phyloP scores from a whole-genome alignment of 495 filamentous ascomycete species.

The Penicillium canescens region DNA sequence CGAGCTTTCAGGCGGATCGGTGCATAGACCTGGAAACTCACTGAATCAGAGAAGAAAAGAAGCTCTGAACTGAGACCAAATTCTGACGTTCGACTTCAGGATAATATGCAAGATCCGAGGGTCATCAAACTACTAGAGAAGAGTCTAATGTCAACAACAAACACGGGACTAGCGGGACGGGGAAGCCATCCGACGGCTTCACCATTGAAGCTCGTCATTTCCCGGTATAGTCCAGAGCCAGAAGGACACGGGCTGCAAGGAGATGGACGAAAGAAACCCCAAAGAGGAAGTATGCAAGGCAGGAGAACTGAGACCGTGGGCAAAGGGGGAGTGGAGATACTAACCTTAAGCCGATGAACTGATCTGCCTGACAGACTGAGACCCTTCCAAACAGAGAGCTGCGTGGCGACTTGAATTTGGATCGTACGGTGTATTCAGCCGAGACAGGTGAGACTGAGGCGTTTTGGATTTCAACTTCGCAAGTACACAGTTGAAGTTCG shows the following conservation, averaged over 20 bases:
- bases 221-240: constrained; percentile 22
- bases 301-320: constrained; percentile 39
- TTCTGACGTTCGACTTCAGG: constrained; percentile 21
- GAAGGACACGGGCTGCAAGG: constrained; percentile 40
- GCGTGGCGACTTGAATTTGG: constrained; percentile 5
- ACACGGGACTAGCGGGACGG: constrained; percentile 25
- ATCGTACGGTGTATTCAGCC: constrained; percentile 31
- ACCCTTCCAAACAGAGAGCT: constrained; percentile 24
- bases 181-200: constrained; percentile 18
- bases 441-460: constrained; percentile 30
- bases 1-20: constrained; percentile 27
- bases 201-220: constrained; percentile 34
- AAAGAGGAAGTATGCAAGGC: constrained; percentile 45
- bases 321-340: constrained; percentile 22
- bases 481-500: background rate
- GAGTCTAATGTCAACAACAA: constrained; percentile 41
- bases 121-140: constrained; percentile 23
- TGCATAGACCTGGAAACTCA: constrained; percentile 38
- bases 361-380: constrained; percentile 10
- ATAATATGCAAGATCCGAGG: constrained; percentile 38
- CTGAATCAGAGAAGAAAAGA: constrained; percentile 26
- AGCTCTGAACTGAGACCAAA: constrained; percentile 23
- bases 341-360: constrained; percentile 30
- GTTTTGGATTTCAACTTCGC: constrained; percentile 3
- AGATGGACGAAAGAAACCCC: constrained; percentile 24